Percentiles rank a stretch among this genome's conserved stretches.
Conservation (phyloP, 192 early-diverging fungal genomes). For the Backusella australiensis region DNA sequence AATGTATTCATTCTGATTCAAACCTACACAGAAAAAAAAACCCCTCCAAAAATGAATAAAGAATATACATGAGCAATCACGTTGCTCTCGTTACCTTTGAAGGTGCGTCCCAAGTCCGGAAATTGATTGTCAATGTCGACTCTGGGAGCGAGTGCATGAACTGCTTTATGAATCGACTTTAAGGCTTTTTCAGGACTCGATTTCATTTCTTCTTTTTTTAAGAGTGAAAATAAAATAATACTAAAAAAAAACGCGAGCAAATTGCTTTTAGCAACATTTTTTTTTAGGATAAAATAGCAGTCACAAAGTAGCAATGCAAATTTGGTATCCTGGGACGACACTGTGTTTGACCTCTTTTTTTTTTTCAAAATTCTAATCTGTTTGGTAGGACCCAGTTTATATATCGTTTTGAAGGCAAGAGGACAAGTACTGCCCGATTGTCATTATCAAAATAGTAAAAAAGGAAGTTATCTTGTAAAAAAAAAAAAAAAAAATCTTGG, state of each 20-base stretch:
- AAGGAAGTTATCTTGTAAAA: too few relatives aligned
- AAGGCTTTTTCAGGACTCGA: background rate
- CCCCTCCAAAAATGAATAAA: background rate
- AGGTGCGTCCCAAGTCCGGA: conserved; percentile 19
- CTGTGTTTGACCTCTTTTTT: too few relatives aligned
- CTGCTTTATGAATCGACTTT: background rate
- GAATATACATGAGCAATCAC: too few relatives aligned
- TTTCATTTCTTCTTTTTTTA: background rate
- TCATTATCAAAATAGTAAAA: too few relatives aligned
- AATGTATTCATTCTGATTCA: background rate
- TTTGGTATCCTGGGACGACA: too few relatives aligned
- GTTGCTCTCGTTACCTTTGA: background rate
- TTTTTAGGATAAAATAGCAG: background rate
- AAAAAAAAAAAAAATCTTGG: too few relatives aligned
- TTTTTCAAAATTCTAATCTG: too few relatives aligned
- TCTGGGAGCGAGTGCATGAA: background rate
- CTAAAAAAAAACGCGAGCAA: background rate
- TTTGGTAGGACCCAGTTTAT: too few relatives aligned
- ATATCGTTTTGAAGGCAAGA: too few relatives aligned
- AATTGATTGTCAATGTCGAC: background rate
- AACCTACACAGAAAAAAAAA: background rate
- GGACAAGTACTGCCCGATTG: too few relatives aligned
- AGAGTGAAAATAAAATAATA: background rate
- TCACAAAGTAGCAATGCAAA: background rate
- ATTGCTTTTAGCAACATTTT: background rate